phyloP scores from a whole-genome alignment of 148 eudicot genomes.

The Spergularia bocconei region DNA sequence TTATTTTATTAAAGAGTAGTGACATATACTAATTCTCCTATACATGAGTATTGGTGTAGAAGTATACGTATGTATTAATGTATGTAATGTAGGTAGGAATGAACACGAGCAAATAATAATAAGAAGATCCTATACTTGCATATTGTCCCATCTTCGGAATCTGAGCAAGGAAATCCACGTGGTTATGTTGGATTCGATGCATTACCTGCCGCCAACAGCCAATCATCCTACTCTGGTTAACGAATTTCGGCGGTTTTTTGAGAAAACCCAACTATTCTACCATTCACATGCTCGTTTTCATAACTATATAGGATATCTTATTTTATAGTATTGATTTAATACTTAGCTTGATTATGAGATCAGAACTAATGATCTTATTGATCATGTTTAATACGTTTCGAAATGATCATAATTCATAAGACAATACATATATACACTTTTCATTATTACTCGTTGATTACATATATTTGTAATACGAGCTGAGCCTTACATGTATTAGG shows the following conservation, averaged over 20 bases:
- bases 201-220: slow-evolving; percentile 29
- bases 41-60: neutral
- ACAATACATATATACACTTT: too few species aligned
- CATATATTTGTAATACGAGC: too few species aligned
- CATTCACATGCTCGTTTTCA: slow-evolving; percentile 22
- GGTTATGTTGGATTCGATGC: slow-evolving; percentile 34
- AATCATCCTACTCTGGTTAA: slow-evolving; percentile 18
- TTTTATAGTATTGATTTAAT: too few species aligned
- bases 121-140: slow-evolving; percentile 33
- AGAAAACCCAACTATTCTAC: neutral
- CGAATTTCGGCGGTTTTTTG: slow-evolving; percentile 25
- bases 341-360: too few species aligned
- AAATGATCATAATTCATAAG: too few species aligned
- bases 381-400: too few species aligned
- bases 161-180: slow-evolving; percentile 29
- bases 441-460: too few species aligned
- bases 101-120: neutral
- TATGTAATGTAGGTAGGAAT: neutral
- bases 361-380: too few species aligned
- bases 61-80: slow-evolving; percentile 8
- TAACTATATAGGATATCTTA: too few species aligned
- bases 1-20: neutral
- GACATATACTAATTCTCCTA: too few species aligned
- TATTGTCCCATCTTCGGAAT: slow-evolving; percentile 28
- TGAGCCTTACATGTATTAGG: too few species aligned